A percentile compares a stretch with the other conserved stretches of the same genome.
Evolutionary conservation across 805 yeast genomes (phyloP).

Genomic region (Starmerella asiatica): DNA sequence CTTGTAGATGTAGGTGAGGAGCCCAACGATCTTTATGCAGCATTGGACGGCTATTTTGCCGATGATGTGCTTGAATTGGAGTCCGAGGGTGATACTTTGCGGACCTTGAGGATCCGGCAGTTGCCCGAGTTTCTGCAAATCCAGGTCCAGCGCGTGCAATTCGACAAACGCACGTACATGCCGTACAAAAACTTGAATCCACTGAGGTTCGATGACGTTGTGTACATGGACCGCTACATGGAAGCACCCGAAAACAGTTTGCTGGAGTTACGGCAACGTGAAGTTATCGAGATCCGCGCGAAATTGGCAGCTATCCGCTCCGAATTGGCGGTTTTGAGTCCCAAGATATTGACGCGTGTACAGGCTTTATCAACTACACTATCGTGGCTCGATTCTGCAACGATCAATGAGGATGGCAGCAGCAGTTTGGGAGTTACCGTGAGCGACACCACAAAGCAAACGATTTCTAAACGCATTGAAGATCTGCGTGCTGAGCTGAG

Average conservation of each 20-base stretch:
- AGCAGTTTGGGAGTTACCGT: neutral
- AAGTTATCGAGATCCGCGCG: constrained; percentile 48
- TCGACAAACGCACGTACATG: constrained; percentile 55
- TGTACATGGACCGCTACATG: constrained; percentile 80
- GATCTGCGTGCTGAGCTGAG: constrained; percentile 35
- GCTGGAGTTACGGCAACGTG: constrained; percentile 39
- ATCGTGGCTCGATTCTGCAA: constrained; percentile 2
- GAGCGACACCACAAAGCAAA: constrained; percentile 33
- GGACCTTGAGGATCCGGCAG: constrained; percentile 55
- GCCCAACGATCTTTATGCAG: constrained; percentile 80
- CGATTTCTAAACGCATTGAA: constrained; percentile 35
- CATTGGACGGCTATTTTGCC: constrained; percentile 68
- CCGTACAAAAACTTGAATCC: constrained; percentile 77
- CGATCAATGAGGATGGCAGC: neutral
- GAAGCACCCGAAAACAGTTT: constrained; percentile 40
- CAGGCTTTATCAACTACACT: constrained; percentile 45
- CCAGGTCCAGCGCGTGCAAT: constrained; percentile 88
- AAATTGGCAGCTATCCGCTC: constrained; percentile 3
- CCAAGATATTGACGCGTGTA: neutral
- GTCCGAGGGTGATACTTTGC: constrained; percentile 51
- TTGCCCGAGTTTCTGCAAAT: constrained; percentile 77
- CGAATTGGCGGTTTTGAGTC: neutral
- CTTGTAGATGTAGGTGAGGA: constrained; percentile 79
- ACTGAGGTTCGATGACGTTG: constrained; percentile 59
- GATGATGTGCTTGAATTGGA: constrained; percentile 55